phyloP scores from a whole-genome alignment of 768 basidiomycete species.

The Tricholoma sp. region DNA sequence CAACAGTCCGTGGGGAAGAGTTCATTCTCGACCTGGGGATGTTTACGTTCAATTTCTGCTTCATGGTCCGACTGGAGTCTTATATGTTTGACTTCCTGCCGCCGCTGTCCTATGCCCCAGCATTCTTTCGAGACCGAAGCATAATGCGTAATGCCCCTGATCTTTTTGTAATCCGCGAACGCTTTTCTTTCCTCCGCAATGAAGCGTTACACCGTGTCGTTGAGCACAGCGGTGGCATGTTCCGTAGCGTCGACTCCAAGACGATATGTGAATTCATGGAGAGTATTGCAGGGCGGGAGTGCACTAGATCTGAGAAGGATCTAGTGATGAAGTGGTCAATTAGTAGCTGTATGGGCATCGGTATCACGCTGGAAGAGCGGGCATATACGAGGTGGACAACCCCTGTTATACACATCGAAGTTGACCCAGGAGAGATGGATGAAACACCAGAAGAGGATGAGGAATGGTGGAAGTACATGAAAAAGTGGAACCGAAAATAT shows the following conservation, averaged over 20 bases:
- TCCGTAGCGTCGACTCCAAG: slow-evolving; percentile 3
- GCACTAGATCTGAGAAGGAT: slow-evolving; percentile 16
- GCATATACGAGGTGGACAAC: slow-evolving; percentile 19
- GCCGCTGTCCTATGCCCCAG: slow-evolving; percentile 16
- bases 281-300: slow-evolving; percentile 19
- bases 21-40: slow-evolving; percentile 36
- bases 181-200: slow-evolving; percentile 28
- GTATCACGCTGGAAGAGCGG: slow-evolving; percentile 6
- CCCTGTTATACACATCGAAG: slow-evolving; percentile 16
- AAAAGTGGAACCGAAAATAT: slow-evolving; percentile 21
- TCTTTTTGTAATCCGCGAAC: slow-evolving; percentile 10
- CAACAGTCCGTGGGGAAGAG: slow-evolving; percentile 34
- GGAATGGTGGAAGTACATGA: slow-evolving; percentile 21
- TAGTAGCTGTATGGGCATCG: slow-evolving; percentile 6
- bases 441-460: slow-evolving; percentile 9
- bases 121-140: slow-evolving; percentile 18
- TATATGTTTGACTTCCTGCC: slow-evolving; percentile 2
- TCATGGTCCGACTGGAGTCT: slow-evolving; percentile 6
- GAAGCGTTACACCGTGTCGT: slow-evolving; percentile 16
- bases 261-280: slow-evolving; percentile 24
- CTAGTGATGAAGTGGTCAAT: slow-evolving; percentile 12
- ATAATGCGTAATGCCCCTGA: slow-evolving; percentile 9
- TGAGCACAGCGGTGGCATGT: background rate
- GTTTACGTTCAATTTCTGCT: slow-evolving; percentile 36
- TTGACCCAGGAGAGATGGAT: slow-evolving; percentile 21